Evolutionary conservation across 2,329 filamentous ascomycete species (phyloP).

Genomic region (Pseudocercospora crystallina): DNA sequence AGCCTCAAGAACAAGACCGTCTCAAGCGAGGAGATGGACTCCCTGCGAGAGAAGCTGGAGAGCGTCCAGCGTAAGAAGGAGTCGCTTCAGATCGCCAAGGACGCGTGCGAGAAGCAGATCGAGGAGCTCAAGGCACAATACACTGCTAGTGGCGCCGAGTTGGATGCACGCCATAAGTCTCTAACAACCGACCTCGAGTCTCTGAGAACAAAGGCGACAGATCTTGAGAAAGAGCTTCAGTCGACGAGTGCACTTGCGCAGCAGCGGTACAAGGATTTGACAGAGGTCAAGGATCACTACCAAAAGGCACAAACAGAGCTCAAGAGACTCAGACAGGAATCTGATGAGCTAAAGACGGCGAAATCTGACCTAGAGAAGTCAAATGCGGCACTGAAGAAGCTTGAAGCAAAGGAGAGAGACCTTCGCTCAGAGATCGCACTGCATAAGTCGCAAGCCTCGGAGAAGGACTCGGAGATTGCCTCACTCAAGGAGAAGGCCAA

Average conservation of each 20-base stretch:
- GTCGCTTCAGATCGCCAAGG: conserved; percentile 63
- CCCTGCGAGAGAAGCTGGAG: conserved; percentile 28
- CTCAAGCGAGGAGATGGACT: conserved; percentile 62
- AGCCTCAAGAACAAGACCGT: conserved; percentile 39
- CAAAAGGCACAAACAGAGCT: conserved; percentile 87
- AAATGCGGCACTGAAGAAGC: conserved; percentile 64
- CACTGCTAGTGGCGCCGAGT: conserved; percentile 46
- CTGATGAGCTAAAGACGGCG: conserved; percentile 67
- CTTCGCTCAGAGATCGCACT: conserved; percentile 70
- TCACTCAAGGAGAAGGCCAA: conserved; percentile 74
- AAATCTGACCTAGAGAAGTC: conserved; percentile 72
- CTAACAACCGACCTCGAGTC: conserved; percentile 67
- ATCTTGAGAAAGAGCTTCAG: conserved; percentile 77
- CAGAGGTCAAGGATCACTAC: conserved; percentile 74
- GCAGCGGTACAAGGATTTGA: conserved; percentile 82
- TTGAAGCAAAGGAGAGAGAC: conserved; percentile 82
- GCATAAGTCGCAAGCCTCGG: conserved; percentile 67
- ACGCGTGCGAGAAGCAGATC: conserved; percentile 70
- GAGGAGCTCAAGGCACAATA: conserved; percentile 53
- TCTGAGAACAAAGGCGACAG: conserved; percentile 67
- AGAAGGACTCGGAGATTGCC: conserved; percentile 77
- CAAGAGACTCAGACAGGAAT: conserved; percentile 73
- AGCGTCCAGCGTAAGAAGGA: conserved; percentile 57
- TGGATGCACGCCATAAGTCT: conserved; percentile 55
- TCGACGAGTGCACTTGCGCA: conserved; percentile 85